Base-by-base conservation (phyloP, 257 asterid genomes). In the Eustoma russellianum region DNA sequence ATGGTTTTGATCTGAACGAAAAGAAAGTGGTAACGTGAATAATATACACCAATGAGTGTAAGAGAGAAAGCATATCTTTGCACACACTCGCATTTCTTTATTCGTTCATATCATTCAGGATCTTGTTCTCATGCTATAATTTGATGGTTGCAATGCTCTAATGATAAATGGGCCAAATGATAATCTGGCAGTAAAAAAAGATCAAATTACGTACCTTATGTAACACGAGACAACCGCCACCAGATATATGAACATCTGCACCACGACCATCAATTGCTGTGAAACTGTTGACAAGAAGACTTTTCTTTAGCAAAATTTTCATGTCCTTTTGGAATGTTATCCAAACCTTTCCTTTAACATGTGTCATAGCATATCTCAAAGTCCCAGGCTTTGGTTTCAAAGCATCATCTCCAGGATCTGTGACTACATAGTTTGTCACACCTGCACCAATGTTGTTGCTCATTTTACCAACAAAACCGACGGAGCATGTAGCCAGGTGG, bases 251-350 rank as follows among this genome's bases (percentile, higher is more conserved):
- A 41, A 85, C 81, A 18, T 55, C 61, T 17, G 67, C 85, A 17
- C 97, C 97, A 10, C 97, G 71, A 13, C 77, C 97, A 60, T 88
- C 97, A 57, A 88, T 73, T 60, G 87, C 54, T 19, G 91, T 66
- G 72, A 68, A 82, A 12, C 95, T 82, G 46, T 77, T 79, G 16
- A 88, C 83, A 16, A 85, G 78, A 40, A 88, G 95, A 12, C 95
- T 84, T 50, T 68, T 77, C 14, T 52, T 70, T 6, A 88, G 88
- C 46, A 48, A 66, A 45, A 88, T 85, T 15, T 38, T 69, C 94
- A 88, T 85, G 71, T 80, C 76, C 63, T 66, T 70, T 51, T 72
- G 59, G 40, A 88, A 85, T n/a, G 88, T 88, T 54, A 88, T 65
- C 97, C 97, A 88, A 55, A 75, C 75, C 63, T 85, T 88, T 10